Percentiles rank a stretch among this genome's conserved stretches.
phyloP scores from a whole-genome alignment of 2,329 filamentous ascomycete genomes.

The Cercospora sp. region DNA sequence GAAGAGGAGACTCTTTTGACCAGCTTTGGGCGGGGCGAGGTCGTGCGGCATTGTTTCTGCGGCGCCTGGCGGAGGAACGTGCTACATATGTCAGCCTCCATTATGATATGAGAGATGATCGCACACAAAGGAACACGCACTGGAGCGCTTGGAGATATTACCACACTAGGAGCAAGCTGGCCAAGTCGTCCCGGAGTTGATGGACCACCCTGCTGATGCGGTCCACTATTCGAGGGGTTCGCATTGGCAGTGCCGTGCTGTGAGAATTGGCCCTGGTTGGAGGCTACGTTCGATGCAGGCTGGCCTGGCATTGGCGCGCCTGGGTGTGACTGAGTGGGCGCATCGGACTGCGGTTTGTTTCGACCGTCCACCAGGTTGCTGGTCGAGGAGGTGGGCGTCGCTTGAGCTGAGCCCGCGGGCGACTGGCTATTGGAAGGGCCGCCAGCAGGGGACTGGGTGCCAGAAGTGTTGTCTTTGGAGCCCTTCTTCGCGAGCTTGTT shows the following conservation, averaged over 20 bases:
- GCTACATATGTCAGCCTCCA: conserved; percentile 54
- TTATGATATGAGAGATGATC: background rate
- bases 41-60: conserved; percentile 98
- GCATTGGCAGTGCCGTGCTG: conserved; percentile 26
- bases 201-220: conserved; percentile 28
- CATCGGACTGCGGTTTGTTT: conserved; percentile 69
- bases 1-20: conserved; percentile 84
- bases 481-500: conserved; percentile 70
- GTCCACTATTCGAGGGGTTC: conserved; percentile 22
- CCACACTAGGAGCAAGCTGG: conserved; percentile 67
- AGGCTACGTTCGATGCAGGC: conserved; percentile 26
- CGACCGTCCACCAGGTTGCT: conserved; percentile 82
- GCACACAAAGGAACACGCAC: conserved; percentile 55
- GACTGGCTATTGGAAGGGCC: conserved; percentile 53
- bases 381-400: conserved; percentile 84
- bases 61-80: conserved; percentile 86
- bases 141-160: conserved; percentile 92
- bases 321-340: conserved; percentile 49
- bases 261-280: conserved; percentile 28
- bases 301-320: conserved; percentile 38
- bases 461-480: conserved; percentile 56
- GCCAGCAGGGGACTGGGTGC: conserved; percentile 74
- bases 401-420: conserved; percentile 61
- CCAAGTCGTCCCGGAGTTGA: conserved; percentile 36
- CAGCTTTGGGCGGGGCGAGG: conserved; percentile 87